Evolutionary conservation across 1,284 basidiomycete species (phyloP).

Genomic region (Tilletia indica): DNA sequence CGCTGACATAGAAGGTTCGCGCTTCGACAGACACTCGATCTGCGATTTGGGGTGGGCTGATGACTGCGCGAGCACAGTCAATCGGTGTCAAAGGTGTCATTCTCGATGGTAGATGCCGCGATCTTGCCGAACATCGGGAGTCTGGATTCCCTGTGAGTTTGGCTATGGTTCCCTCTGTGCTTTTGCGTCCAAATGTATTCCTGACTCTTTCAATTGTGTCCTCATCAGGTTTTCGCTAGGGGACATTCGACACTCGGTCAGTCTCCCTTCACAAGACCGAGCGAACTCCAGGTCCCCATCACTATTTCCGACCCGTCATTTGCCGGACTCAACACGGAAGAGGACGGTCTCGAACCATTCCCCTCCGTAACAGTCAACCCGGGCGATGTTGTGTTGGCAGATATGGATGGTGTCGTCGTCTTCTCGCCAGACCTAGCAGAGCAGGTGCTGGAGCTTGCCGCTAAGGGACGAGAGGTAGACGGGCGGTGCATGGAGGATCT

Average conservation of each 20-base stretch:
- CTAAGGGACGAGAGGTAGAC: slow-evolving; percentile 69
- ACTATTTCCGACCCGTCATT: slow-evolving; percentile 60
- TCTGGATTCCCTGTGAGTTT: slow-evolving; percentile 60
- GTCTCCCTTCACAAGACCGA: slow-evolving; percentile 79
- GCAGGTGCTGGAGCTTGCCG: slow-evolving; percentile 67
- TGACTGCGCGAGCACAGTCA: slow-evolving; percentile 77
- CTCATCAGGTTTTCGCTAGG: slow-evolving; percentile 61
- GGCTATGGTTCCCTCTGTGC: neutral
- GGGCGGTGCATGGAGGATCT: slow-evolving; percentile 75
- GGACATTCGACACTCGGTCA: slow-evolving; percentile 84
- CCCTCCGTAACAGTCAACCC: slow-evolving; percentile 67
- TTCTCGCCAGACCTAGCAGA: slow-evolving; percentile 66
- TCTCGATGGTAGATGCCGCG: slow-evolving; percentile 76
- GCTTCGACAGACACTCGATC: slow-evolving; percentile 67
- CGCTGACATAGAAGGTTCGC: neutral
- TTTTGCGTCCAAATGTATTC: neutral
- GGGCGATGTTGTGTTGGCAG: slow-evolving; percentile 79
- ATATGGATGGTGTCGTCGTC: slow-evolving; percentile 85
- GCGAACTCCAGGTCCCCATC: slow-evolving; percentile 73
- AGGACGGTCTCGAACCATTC: slow-evolving; percentile 31
- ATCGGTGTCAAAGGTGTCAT: slow-evolving; percentile 72
- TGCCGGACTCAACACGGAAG: slow-evolving; percentile 19
- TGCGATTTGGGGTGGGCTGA: slow-evolving; percentile 86
- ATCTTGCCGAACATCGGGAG: slow-evolving; percentile 72
- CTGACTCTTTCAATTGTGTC: too few species aligned